Evolutionary conservation across 2,329 filamentous ascomycete genomes (phyloP).

Genomic region (Arthroderma sp.): DNA sequence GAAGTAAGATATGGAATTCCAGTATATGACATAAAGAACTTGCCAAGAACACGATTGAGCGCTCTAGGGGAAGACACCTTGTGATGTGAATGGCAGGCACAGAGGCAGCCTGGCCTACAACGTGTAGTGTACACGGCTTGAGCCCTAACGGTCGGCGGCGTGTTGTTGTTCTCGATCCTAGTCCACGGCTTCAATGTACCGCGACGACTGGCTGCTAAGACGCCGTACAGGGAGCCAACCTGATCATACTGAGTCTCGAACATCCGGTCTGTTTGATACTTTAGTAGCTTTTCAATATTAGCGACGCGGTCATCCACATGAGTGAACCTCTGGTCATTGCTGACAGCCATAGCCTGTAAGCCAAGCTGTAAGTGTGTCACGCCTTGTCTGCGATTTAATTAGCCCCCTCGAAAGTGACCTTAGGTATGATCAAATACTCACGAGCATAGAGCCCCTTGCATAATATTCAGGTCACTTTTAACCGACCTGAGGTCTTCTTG

Average conservation of each 20-base stretch:
- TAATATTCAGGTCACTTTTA: conserved; percentile 18
- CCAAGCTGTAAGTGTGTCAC: conserved; percentile 14
- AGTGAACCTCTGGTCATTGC: conserved; percentile 10
- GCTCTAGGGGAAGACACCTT: conserved; percentile 13
- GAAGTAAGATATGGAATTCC: conserved; percentile 16
- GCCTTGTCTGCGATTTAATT: conserved; percentile 11
- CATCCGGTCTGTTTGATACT: conserved; percentile 14
- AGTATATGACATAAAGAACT: conserved; percentile 17
- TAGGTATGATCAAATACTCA: conserved; percentile 6
- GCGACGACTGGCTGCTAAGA: neutral
- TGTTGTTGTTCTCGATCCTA: too few species aligned
- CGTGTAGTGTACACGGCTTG: neutral
- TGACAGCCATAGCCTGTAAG: conserved; percentile 15
- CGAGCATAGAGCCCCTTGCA: conserved; percentile 19
- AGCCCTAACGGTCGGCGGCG: too few species aligned
- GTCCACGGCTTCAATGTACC: neutral
- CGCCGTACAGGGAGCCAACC: conserved; percentile 14
- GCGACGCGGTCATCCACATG: conserved; percentile 17
- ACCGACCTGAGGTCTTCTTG: conserved; percentile 17
- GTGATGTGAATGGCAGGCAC: conserved; percentile 13
- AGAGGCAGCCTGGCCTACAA: conserved; percentile 13
- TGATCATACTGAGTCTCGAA: conserved; percentile 15
- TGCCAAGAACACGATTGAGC: conserved; percentile 15
- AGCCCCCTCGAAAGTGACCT: neutral
- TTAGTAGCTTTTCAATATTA: conserved; percentile 16